Conservation (phyloP, 345 rosid species). For the Populus ilicifolia region DNA sequence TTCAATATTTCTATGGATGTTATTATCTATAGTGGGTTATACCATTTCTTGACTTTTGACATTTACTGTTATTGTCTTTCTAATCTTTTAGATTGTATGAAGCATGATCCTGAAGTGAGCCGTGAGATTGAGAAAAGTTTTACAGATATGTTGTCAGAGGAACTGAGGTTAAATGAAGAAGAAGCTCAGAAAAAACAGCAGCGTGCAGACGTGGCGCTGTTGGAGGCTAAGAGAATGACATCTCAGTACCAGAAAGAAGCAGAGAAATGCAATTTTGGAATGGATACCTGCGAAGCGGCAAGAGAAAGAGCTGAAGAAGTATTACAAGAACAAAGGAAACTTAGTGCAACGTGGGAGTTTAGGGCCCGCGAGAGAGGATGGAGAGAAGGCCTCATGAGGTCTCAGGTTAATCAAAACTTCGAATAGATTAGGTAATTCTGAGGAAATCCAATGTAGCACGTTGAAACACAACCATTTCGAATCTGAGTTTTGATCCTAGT, state of each 20-base stretch:
- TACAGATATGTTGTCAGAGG: constrained; percentile 43
- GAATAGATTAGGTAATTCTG: background rate
- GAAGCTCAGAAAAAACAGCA: constrained; percentile 44
- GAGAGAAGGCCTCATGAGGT: constrained; percentile 26
- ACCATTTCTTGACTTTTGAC: background rate
- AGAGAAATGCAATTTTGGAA: constrained; percentile 64
- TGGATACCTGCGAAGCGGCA: constrained; percentile 68
- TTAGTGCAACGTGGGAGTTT: constrained; percentile 40
- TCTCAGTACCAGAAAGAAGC: constrained; percentile 67
- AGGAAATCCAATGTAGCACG: background rate
- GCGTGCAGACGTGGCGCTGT: constrained; percentile 41
- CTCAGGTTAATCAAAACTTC: background rate
- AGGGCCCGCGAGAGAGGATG: constrained; percentile 46
- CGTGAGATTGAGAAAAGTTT: constrained; percentile 47
- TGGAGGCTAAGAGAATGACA: constrained; percentile 65
- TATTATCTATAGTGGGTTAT: background rate
- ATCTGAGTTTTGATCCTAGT: background rate
- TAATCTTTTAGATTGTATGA: constrained; percentile 43
- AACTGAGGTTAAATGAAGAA: constrained; percentile 51
- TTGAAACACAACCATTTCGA: too few species aligned
- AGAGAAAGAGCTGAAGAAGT: constrained; percentile 56
- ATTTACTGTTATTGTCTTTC: background rate
- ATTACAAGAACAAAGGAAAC: constrained; percentile 42
- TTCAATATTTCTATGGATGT: background rate
- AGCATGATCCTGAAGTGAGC: constrained; percentile 36